Percentiles rank a stretch among this genome's conserved stretches.
These are phyloP conservation scores for Vigna nakashimae DNA, from an alignment of 306 rosid genomes.

Conservation along the genomic window DNA sequence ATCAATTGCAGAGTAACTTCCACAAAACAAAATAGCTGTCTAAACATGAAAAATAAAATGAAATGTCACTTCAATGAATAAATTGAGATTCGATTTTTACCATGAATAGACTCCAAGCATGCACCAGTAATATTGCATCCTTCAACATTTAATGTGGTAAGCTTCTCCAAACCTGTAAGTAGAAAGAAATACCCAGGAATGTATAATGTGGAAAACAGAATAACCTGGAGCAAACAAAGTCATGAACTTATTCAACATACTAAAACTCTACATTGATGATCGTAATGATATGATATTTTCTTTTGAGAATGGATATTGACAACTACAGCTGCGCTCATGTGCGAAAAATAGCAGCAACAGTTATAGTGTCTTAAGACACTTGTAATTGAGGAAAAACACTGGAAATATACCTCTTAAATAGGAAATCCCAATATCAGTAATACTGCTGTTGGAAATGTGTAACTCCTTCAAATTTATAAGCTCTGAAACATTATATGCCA, in stretches of 20 bases:
- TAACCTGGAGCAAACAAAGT: constrained; percentile 13
- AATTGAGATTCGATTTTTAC: constrained; percentile 35
- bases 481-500: constrained; percentile 52
- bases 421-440: constrained; percentile 66
- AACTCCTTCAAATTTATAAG: constrained; percentile 67
- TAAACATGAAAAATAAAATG: constrained; percentile 5
- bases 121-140: constrained; percentile 68
- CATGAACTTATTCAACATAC: constrained; percentile 30
- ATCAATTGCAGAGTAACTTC: constrained; percentile 3
- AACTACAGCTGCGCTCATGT: constrained; percentile 26
- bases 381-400: constrained; percentile 9
- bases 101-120: constrained; percentile 64
- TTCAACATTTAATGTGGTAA: constrained; percentile 61
- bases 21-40: constrained; percentile 23
- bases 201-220: constrained; percentile 28
- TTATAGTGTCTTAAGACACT: constrained; percentile 16
- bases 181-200: constrained; percentile 37
- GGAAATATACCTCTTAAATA: constrained; percentile 66
- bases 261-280: constrained; percentile 20
- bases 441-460: constrained; percentile 60
- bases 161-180: constrained; percentile 67
- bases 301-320: constrained; percentile 5
- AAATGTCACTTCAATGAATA: constrained; percentile 20
- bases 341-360: constrained; percentile 19
- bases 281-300: constrained; percentile 2